Conservation (phyloP, 371 early-diverging fungal genomes). For the Syncephalastrum sp. region DNA sequence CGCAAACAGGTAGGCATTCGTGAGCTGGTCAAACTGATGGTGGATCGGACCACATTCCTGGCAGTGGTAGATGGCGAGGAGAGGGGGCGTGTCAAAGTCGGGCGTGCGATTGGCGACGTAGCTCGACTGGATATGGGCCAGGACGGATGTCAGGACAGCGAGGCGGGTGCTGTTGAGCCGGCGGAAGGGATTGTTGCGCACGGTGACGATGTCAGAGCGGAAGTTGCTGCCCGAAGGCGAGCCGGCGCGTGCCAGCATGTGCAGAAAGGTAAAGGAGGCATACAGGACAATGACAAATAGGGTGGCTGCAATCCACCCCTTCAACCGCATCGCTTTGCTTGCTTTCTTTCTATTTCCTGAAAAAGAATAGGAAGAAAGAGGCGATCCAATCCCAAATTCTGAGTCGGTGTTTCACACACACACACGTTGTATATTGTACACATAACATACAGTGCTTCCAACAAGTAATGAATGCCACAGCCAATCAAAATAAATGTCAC, state of each 20-base stretch:
- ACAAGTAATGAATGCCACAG: too few species aligned
- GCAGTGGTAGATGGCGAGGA: slow-evolving; percentile 35
- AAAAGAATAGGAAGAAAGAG: slow-evolving; percentile 15
- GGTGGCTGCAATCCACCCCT: slow-evolving; percentile 15
- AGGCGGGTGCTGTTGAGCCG: slow-evolving; percentile 8
- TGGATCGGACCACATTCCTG: slow-evolving; percentile 28
- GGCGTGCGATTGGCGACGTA: slow-evolving; percentile 50
- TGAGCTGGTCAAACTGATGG: slow-evolving; percentile 30
- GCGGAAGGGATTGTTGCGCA: slow-evolving; percentile 12
- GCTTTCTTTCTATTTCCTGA: slow-evolving; percentile 12
- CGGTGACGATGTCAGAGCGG: slow-evolving; percentile 7
- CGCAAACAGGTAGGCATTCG: slow-evolving; percentile 35
- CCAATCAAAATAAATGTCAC: too few species aligned
- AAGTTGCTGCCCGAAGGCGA: background rate
- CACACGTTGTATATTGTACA: too few species aligned
- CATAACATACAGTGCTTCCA: too few species aligned
- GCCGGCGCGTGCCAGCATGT: slow-evolving; percentile 8
- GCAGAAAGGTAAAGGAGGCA: slow-evolving; percentile 12
- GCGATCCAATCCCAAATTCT: too few species aligned
- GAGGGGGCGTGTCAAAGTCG: slow-evolving; percentile 36
- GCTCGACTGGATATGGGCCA: slow-evolving; percentile 38
- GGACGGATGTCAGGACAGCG: slow-evolving; percentile 21
- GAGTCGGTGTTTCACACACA: too few species aligned
- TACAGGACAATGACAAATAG: slow-evolving; percentile 12
- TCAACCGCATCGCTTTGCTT: background rate